Percentiles rank a stretch among this genome's conserved stretches.
These are phyloP conservation scores for Pseudonitzschia multiseries DNA, from an alignment of 108 stramenopile genomes.

Conservation along the genomic window DNA sequence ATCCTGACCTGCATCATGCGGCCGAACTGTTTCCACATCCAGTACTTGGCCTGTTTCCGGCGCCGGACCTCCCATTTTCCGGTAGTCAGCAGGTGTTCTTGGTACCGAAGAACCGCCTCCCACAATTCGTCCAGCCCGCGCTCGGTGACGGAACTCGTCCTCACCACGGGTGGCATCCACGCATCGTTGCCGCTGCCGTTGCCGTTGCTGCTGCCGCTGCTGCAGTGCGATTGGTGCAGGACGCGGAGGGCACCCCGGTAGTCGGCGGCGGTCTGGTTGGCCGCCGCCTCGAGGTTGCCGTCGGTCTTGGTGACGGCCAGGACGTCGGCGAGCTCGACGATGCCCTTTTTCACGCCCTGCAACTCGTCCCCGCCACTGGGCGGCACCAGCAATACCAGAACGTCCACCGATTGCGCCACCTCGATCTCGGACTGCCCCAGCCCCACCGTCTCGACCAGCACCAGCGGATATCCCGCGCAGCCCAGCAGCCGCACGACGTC, in stretches of 20 bases:
- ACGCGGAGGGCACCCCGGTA: slow-evolving; percentile 70
- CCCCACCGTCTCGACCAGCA: slow-evolving; percentile 97
- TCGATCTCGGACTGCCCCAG: slow-evolving; percentile 96
- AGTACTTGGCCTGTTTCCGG: slow-evolving; percentile 60
- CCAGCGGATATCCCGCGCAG: slow-evolving; percentile 83
- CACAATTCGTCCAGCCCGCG: slow-evolving; percentile 62
- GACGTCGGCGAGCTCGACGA: slow-evolving; percentile 95
- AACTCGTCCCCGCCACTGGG: slow-evolving; percentile 96
- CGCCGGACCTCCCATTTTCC: slow-evolving; percentile 56
- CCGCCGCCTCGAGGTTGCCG: slow-evolving; percentile 70
- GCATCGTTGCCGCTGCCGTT: not conserved
- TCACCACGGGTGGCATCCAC: slow-evolving; percentile 52
- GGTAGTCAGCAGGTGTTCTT: slow-evolving; percentile 30
- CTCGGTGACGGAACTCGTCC: slow-evolving; percentile 64
- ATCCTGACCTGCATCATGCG: slow-evolving; percentile 41
- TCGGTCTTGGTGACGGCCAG: slow-evolving; percentile 96
- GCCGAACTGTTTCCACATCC: slow-evolving; percentile 74
- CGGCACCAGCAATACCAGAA: slow-evolving; percentile 86
- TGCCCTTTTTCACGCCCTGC: slow-evolving; percentile 97
- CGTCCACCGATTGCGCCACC: slow-evolving; percentile 85
- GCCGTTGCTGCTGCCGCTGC: not conserved
- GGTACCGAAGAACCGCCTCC: slow-evolving; percentile 45
- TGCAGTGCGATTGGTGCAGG: slow-evolving; percentile 27
- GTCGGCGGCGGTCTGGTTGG: slow-evolving; percentile 67
- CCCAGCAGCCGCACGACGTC: slow-evolving; percentile 93